Base-by-base conservation (phyloP, 257 asterid species). In the Fraxinus quadrangulata region DNA sequence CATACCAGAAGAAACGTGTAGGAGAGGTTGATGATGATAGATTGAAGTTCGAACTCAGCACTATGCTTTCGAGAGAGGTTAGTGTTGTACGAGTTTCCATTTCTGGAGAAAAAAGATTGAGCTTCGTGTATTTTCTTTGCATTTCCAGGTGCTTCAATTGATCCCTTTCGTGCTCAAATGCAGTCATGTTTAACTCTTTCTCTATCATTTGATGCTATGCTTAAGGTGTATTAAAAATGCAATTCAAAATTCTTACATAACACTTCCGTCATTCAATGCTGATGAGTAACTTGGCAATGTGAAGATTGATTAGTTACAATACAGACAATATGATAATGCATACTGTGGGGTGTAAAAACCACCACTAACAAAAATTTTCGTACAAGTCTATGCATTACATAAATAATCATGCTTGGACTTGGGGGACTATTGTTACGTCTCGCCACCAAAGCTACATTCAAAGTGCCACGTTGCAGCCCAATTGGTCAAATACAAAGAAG, bases 61-160 rank as follows among this genome's bases (percentile, higher is more conserved):
- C 99, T 17, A 93, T 95, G 91, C 81, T 87, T 61, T 74, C 96
- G 34, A 91, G 99, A 81, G 97, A 93, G 98, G 99, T 95, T 74
- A 83, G 91, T 66, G 74, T 65, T 70, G 54, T 1, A 61, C 28
- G 72, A 67, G 42, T 49, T 78, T 77, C 24, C 67, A 66, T 61
- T 0, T 63, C 36, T 23, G 36, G 69, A 65, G 36, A 7, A 39
- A 39, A 75, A 26, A 26, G 70, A 45, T 23, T 83, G 37, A 54
- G 59, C 45, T 17, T 24, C 61, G 16, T 34, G 75, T 42, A 11
- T 13, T 66, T 19, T 51, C 74, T 23, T 61, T 56, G 71, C 31
- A 26, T 69, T 24, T 39, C 42, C 66, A 34, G 36, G 63, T 71
- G 23, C 6, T 33, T 69, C 19, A 56, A 26, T 13, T n/a, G 71